Evolutionary conservation across 495 filamentous ascomycete genomes (phyloP), one percentile per base, ranked within the genome.

Genomic region (Sordaria brevicollis): DNA sequence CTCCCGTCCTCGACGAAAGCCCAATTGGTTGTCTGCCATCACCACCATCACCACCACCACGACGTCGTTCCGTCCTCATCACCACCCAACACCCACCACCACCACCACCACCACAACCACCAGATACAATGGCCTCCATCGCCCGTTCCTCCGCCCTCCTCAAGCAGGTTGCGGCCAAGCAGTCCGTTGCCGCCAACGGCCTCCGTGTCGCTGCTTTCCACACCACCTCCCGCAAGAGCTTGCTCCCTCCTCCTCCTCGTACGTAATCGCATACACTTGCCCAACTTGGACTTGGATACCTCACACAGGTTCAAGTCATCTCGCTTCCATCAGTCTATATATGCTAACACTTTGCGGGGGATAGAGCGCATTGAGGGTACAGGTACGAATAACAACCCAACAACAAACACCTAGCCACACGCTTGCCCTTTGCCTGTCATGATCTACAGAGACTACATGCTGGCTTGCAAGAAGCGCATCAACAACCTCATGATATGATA

Each of bases 311-410:
- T 9, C 4, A n/a, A 9, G 2, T 10, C 71, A 70, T 67, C 68
- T 71, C 78, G 71, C 39, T 65, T 15, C 13, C 7, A 7, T 41
- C 35, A 11, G 36, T n/a, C n/a, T 39, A 31, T 49, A n/a, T 39
- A 49, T 31, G 38, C n/a, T 71, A 65, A 74, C 82, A 84, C 77
- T 82, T 67, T 54, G 15, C 19, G 68, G 70, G 70, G 29, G 76
- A 70, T 78, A 96, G 92, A 96, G 85, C 77, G 79, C 43, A 86
- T 96, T 70, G 79, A 92, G 54, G 92, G 92, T 85, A 90, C 90
- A 74, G 87, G 92, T 96, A 91, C 77, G 84, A 83, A 54, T 19
- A 31, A 62, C 49, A 31, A 62, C 25, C 25, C 11, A 62, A 62
- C 49, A 15, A 25, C 49, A n/a, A n/a, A n/a, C n/a, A n/a, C n/a